A percentile compares a stretch with the other conserved stretches of the same genome.
Conservation (phyloP, 441 rosid genomes). For the Pelargonium myrrhifolium region DNA sequence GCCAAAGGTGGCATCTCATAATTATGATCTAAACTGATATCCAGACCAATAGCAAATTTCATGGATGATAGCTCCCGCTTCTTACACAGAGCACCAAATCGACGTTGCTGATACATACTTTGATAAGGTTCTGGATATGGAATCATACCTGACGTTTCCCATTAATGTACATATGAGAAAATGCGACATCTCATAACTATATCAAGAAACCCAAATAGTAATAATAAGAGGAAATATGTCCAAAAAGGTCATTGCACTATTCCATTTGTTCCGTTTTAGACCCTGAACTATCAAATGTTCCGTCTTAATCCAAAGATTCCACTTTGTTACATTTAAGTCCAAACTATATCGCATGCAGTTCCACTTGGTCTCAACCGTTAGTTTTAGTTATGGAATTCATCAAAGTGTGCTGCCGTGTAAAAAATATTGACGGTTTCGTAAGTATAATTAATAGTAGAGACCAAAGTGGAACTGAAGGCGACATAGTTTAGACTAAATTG, state of each 20-base stretch:
- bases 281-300: no score
- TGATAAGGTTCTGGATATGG: slow-evolving; percentile 84
- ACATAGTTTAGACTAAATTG: no score
- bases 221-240: not conserved
- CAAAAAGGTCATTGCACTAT: no score
- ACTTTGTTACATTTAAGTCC: no score
- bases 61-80: slow-evolving; percentile 58
- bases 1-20: slow-evolving; percentile 69
- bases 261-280: no score
- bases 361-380: no score
- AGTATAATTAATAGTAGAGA: not conserved
- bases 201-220: slow-evolving; percentile 19
- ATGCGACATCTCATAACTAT: slow-evolving; percentile 18
- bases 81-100: slow-evolving; percentile 67
- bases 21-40: slow-evolving; percentile 62
- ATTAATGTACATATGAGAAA: slow-evolving; percentile 20
- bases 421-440: not conserved
- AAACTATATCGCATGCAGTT: no score
- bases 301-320: no score
- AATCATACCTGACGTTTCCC: slow-evolving; percentile 49
- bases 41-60: slow-evolving; percentile 58
- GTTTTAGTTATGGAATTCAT: no score
- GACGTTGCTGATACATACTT: slow-evolving; percentile 61
- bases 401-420: slow-evolving; percentile 5
- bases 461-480: no score